Base-by-base conservation (phyloP, 2,329 filamentous ascomycete species). In the Phaeoacremonium minimum region DNA sequence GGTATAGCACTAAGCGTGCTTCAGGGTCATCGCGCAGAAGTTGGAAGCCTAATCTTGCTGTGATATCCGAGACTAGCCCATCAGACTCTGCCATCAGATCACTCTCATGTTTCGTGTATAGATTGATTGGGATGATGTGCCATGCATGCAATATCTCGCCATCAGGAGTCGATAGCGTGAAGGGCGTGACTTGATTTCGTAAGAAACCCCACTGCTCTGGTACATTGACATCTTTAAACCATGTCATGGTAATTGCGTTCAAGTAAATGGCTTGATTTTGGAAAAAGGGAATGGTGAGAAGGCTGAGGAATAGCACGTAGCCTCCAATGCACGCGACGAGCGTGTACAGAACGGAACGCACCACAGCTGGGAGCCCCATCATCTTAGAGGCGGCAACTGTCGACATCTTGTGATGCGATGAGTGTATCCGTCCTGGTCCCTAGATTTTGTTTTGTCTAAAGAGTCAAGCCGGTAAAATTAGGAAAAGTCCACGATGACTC, bases 151-250 rank as follows among this genome's bases (percentile, higher is more conserved):
- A 60, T 0, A 63, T 75, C 52, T 85, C 78, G 22, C 77, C 72
- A 53, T 89, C 85, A 0, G 71, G 61, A 0, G 84, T 87, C 4
- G 57, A 58, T 28, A 89, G 58, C 33, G 73, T 75, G 53, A 90
- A 89, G 0, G 85, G 80, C 13, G 81, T 82, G 2, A 86, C 77
- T 60, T 91, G 85, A 40, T 82, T 81, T 48, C 73, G 78, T 18
- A 81, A 67, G 52, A 88, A 88, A 0, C 84, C 85, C 58, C 80
- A 86, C 35, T 75, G 70, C 50, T 87, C 82, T 0, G 83, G 80
- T 29, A 76, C 63, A 37, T 77, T 73, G 30, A 84, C 57, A 51
- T 87, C 75, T 40, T 81, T 66, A 45, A 67, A 70, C 71, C 73
- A 77, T 13, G 74, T 77, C 50, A 75, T 61, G 6, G 66, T 67